Evolutionary conservation across 768 basidiomycete genomes (phyloP), one percentile per base, ranked within the genome.

Genomic region (Tylopilus felleus): DNA sequence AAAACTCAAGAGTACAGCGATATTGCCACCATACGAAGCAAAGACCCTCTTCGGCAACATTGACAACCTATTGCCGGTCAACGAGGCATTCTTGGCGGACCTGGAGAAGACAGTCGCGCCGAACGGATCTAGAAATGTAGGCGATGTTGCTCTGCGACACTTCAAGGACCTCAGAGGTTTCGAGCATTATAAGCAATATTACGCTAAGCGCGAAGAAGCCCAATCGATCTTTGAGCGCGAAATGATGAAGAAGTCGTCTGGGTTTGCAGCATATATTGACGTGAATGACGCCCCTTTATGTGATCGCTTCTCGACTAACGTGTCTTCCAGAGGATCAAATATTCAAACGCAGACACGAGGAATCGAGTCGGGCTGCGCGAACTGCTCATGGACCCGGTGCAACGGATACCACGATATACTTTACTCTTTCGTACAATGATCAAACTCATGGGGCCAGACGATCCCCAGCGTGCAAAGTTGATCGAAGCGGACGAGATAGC

Each of bases 381-480:
- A 67, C 81, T 97, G 46, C 78, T 98, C 21, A 96, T 96, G 86
- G 95, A 98, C 60, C 95, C 95, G 16, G 92, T 97, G 6, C 95
- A 98, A 65, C 85, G 95, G 31, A 93, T 98, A 64, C 94, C 95
- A 5, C 80, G 96, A 59, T 98, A 98, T 71, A 95, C 93, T 1
- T 77, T 98, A 23, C 79, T 98, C 60, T 92, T 96, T 71, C 87
- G 91, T 55, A 90, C 81, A 6, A 98, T 98, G 87, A 75, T 95
- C 65, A 93, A 94, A 71, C 81, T 90, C 64, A 90, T 98, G 88
- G 79, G 82, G 14, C 81, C 80, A 0, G 77, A 78, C 45, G 92
- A 97, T 63, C 79, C 83, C 2, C 92, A 94, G 60, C 81, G 91
- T 27, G 76, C 78, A 9, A 90, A 87, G 66, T 75, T 98, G 21